Evolutionary conservation across 2,329 filamentous ascomycete species (phyloP).

Genomic region (Xylaria sp.): DNA sequence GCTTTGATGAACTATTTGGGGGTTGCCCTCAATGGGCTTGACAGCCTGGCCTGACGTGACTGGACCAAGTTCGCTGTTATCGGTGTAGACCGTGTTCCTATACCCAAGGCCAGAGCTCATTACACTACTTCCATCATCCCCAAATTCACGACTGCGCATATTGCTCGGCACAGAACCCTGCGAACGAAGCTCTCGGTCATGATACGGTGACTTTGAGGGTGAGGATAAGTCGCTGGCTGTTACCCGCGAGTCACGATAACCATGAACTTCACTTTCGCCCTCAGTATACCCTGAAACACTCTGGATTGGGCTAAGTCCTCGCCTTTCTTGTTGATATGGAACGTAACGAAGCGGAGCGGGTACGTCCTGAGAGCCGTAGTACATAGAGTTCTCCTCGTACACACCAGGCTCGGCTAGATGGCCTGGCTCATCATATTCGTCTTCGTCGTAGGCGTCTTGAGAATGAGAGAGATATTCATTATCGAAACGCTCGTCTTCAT

Average conservation of each 20-base stretch:
- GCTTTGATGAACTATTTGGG: slow-evolving; percentile 78
- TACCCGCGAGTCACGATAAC: slow-evolving; percentile 67
- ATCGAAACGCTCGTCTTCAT: slow-evolving; percentile 61
- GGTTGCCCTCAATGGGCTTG: slow-evolving; percentile 76
- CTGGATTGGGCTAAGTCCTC: slow-evolving; percentile 87
- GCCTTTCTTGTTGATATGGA: slow-evolving; percentile 75
- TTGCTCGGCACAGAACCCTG: slow-evolving; percentile 67
- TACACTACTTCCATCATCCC: slow-evolving; percentile 69
- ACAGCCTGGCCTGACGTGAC: slow-evolving; percentile 76
- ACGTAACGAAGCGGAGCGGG: slow-evolving; percentile 73
- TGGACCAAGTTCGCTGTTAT: slow-evolving; percentile 68
- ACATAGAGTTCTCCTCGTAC: slow-evolving; percentile 59
- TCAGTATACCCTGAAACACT: slow-evolving; percentile 90
- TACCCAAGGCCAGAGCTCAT: slow-evolving; percentile 67
- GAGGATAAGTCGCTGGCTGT: slow-evolving; percentile 68
- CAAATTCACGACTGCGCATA: slow-evolving; percentile 61
- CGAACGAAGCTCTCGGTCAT: slow-evolving; percentile 58
- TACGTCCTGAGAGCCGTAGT: slow-evolving; percentile 70
- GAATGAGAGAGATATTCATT: slow-evolving; percentile 53
- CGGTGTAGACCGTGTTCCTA: slow-evolving; percentile 61
- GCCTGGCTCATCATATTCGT: slow-evolving; percentile 59
- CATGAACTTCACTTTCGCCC: slow-evolving; percentile 68
- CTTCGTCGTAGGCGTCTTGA: slow-evolving; percentile 54
- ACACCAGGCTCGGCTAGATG: slow-evolving; percentile 49
- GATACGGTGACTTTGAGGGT: slow-evolving; percentile 65